Percentiles rank a stretch among this genome's conserved stretches.
phyloP scores from a whole-genome alignment of 75 land plant genomes.

The Selaginella moellendorffii region DNA sequence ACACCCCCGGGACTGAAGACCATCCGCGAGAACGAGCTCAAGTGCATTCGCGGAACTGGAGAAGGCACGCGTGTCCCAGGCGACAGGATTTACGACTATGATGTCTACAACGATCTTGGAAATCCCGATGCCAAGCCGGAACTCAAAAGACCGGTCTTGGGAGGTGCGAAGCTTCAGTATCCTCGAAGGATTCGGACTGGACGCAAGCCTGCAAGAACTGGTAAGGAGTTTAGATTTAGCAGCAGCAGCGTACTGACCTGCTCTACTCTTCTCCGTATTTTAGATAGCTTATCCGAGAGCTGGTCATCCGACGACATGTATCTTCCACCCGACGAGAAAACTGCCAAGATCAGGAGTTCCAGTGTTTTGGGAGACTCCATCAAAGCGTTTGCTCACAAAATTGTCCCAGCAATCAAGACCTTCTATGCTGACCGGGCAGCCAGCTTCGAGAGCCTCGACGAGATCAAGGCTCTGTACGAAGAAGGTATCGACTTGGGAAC shows the following conservation, averaged over 20 bases:
- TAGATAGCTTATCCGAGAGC: neutral
- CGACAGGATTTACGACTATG: conserved; percentile 41
- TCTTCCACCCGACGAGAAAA: conserved; percentile 9
- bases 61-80: conserved; percentile 21
- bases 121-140: conserved; percentile 21
- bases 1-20: conserved; percentile 23
- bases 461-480: neutral
- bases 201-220: conserved; percentile 25
- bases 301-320: neutral
- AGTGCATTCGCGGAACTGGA: conserved; percentile 23
- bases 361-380: neutral
- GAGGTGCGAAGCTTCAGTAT: conserved; percentile 31
- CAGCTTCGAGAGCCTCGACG: neutral
- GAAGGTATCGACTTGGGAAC: neutral
- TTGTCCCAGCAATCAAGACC: neutral
- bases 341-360: neutral
- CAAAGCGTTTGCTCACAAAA: neutral
- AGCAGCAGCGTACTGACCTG: too few relatives aligned
- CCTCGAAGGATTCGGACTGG: conserved; percentile 40
- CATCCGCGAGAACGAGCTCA: conserved; percentile 25
- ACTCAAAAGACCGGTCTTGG: conserved; percentile 27
- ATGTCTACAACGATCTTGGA: conserved; percentile 37
- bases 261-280: too few relatives aligned
- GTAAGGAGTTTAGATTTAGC: conserved; percentile 10
- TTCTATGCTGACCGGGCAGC: neutral